Percentiles rank a stretch among this genome's conserved stretches.
These are phyloP conservation scores for Amesomyces nigricolor DNA, from an alignment of 2,329 filamentous ascomycete species.

Conservation along the genomic window DNA sequence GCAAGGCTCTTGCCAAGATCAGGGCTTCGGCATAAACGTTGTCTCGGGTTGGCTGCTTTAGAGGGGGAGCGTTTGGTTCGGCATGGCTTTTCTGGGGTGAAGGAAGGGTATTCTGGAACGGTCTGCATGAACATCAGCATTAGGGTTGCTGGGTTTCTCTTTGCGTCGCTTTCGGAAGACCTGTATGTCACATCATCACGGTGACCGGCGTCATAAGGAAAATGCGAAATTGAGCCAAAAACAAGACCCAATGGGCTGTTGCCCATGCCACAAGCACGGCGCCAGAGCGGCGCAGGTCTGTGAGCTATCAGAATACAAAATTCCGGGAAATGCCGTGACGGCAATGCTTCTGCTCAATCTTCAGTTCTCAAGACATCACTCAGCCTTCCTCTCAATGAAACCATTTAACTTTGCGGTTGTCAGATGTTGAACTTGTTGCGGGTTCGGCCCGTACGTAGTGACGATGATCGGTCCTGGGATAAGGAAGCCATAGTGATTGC, in stretches of 20 bases:
- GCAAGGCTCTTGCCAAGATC: constrained; percentile 92
- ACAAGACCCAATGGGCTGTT: constrained; percentile 16
- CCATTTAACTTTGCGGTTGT: neutral
- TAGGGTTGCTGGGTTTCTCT: constrained; percentile 53
- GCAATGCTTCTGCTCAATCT: constrained; percentile 8
- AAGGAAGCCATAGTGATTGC: constrained; percentile 10
- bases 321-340: constrained; percentile 11
- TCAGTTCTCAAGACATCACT: neutral
- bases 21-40: constrained; percentile 66
- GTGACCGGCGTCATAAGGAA: constrained; percentile 64
- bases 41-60: constrained; percentile 28
- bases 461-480: neutral
- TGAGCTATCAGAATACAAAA: constrained; percentile 19
- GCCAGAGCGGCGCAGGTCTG: constrained; percentile 11
- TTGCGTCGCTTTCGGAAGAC: constrained; percentile 53
- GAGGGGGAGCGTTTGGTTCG: constrained; percentile 27
- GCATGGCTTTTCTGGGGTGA: constrained; percentile 31
- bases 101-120: constrained; percentile 34
- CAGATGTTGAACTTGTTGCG: neutral
- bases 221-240: constrained; percentile 49
- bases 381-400: neutral
- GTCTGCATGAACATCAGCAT: constrained; percentile 46
- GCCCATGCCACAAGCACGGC: constrained; percentile 33
- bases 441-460: neutral
- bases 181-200: constrained; percentile 59